Evolutionary conservation across 129 eudicot genomes (phyloP).

Genomic region (Flaveria robusta): DNA sequence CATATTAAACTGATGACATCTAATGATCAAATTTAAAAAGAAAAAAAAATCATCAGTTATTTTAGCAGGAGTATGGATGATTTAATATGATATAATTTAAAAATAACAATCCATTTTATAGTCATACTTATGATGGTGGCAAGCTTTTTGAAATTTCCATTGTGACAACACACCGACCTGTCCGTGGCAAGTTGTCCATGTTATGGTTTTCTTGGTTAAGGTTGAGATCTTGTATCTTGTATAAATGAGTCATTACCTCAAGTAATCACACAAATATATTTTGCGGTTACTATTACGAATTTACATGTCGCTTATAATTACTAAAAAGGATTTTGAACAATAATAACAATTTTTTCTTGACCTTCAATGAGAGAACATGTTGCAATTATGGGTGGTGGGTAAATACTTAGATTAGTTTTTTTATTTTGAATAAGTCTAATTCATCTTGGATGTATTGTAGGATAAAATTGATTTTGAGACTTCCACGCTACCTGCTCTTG

Average conservation of each 20-base stretch:
- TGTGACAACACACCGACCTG: background rate
- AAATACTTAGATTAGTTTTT: background rate
- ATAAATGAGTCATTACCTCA: background rate
- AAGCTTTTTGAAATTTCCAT: background rate
- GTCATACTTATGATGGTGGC: background rate
- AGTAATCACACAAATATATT: background rate
- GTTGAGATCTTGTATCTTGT: background rate
- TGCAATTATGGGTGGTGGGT: background rate
- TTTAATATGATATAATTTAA: background rate
- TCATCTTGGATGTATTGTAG: constrained; percentile 38
- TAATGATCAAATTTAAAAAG: background rate
- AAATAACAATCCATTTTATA: background rate
- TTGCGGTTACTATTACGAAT: background rate
- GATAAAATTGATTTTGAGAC: constrained; percentile 89
- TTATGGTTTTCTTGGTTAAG: background rate
- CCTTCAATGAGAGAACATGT: constrained; percentile 7
- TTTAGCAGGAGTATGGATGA: background rate
- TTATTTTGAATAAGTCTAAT: background rate
- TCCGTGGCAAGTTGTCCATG: background rate
- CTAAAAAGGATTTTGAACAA: background rate
- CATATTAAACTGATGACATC: background rate
- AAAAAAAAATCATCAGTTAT: background rate
- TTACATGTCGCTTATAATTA: background rate
- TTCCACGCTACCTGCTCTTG: constrained; percentile 91
- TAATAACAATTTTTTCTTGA: background rate